Percentiles rank a stretch among this genome's conserved stretches.
Evolutionary conservation across 2,329 filamentous ascomycete species (phyloP).

Genomic region (Epichloe coenophiala): DNA sequence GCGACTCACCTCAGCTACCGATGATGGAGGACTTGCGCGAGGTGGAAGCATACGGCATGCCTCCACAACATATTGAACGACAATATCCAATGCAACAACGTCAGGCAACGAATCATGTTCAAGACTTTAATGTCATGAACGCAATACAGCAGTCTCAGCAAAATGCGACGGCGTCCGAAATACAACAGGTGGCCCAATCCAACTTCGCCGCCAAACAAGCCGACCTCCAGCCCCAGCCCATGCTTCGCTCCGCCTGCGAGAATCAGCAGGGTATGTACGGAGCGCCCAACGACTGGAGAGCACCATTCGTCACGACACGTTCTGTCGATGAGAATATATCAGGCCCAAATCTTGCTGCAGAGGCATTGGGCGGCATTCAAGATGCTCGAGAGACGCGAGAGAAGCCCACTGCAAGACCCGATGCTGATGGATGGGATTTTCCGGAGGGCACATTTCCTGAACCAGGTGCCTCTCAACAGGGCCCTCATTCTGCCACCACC

Average conservation of each 20-base stretch:
- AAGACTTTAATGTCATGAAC: slow-evolving; percentile 36
- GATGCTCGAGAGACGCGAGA: slow-evolving; percentile 30
- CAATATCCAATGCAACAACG: slow-evolving; percentile 23
- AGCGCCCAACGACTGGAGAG: slow-evolving; percentile 22
- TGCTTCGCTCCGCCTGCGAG: slow-evolving; percentile 40
- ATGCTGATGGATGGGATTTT: slow-evolving; percentile 83
- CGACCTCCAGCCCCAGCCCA: slow-evolving; percentile 33
- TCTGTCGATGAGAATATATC: slow-evolving; percentile 20
- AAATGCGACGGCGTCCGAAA: slow-evolving; percentile 50
- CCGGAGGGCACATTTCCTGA: slow-evolving; percentile 61
- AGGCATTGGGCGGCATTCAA: slow-evolving; percentile 25
- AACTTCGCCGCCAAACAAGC: slow-evolving; percentile 19
- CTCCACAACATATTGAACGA: slow-evolving; percentile 28
- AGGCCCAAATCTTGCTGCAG: slow-evolving; percentile 24
- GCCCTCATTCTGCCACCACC: slow-evolving; percentile 34
- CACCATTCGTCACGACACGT: slow-evolving; percentile 20
- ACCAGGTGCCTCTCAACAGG: slow-evolving; percentile 28
- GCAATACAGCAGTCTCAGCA: slow-evolving; percentile 39
- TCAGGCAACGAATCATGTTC: slow-evolving; percentile 42
- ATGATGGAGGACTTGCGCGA: slow-evolving; percentile 47
- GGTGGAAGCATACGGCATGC: slow-evolving; percentile 36
- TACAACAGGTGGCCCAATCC: slow-evolving; percentile 24
- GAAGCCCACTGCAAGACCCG: slow-evolving; percentile 31
- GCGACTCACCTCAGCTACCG: slow-evolving; percentile 45
- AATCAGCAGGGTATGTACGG: slow-evolving; percentile 28